Conservation (phyloP, 768 basidiomycete genomes). For the Austroboletus festivus region DNA sequence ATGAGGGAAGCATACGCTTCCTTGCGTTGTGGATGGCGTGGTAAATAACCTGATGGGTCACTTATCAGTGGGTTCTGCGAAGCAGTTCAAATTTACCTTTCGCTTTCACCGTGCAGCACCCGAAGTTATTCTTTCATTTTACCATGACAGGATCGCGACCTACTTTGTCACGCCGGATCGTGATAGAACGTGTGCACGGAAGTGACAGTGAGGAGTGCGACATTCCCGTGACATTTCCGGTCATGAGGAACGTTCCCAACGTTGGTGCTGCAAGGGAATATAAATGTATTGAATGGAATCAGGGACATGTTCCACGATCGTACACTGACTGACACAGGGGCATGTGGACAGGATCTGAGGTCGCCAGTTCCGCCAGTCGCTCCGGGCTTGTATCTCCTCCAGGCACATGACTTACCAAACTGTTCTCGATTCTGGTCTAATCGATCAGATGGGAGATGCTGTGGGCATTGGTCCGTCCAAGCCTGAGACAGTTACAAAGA, state of each 20-base stretch:
- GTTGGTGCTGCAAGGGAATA: background rate
- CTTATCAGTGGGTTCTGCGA: slow-evolving; percentile 4
- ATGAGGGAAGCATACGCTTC: slow-evolving; percentile 4
- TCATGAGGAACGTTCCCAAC: slow-evolving; percentile 10
- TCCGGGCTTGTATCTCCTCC: too few species aligned
- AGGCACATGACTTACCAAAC: slow-evolving; percentile 19
- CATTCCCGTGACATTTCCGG: slow-evolving; percentile 3
- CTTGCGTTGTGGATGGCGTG: background rate
- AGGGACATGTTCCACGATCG: slow-evolving; percentile 9
- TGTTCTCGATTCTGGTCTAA: slow-evolving; percentile 3
- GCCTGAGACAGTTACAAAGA: slow-evolving; percentile 25
- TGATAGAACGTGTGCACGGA: slow-evolving; percentile 1
- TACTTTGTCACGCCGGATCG: too few species aligned
- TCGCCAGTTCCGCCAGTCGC: background rate
- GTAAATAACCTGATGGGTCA: background rate
- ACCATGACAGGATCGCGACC: slow-evolving; percentile 11
- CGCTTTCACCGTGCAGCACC: background rate
- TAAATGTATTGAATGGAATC: background rate
- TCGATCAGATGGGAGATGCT: slow-evolving; percentile 10
- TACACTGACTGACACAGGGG: background rate
- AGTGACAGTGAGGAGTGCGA: slow-evolving; percentile 2
- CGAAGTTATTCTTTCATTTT: slow-evolving; percentile 3
- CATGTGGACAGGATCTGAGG: background rate
- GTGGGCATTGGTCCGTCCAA: slow-evolving; percentile 8
- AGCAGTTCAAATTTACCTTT: background rate